phyloP scores from a whole-genome alignment of 257 asterid genomes.

The Paulownia fortunei region DNA sequence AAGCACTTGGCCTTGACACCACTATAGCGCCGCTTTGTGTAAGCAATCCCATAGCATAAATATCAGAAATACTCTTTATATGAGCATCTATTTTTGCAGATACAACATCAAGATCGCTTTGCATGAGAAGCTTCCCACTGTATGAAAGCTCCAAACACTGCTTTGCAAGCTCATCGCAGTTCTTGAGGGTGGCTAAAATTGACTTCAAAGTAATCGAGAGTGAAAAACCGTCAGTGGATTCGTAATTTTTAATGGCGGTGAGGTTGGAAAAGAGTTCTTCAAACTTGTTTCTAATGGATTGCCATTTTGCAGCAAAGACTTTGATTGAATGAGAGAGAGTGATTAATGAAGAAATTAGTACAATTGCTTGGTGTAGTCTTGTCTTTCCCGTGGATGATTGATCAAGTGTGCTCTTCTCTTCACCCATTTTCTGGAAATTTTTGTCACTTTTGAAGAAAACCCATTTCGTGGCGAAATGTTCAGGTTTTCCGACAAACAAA shows the following conservation, averaged over 20 bases:
- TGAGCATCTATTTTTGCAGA: slow-evolving; percentile 60
- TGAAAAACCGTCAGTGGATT: slow-evolving; percentile 51
- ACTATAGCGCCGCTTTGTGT: slow-evolving; percentile 71
- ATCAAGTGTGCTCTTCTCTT: slow-evolving; percentile 10
- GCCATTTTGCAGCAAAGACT: slow-evolving; percentile 77
- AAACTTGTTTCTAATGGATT: slow-evolving; percentile 57
- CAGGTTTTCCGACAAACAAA: slow-evolving; percentile 34
- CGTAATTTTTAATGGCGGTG: slow-evolving; percentile 68
- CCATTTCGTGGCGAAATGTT: slow-evolving; percentile 38
- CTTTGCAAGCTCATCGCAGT: slow-evolving; percentile 55
- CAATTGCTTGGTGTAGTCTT: slow-evolving; percentile 45
- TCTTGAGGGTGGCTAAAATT: slow-evolving; percentile 51
- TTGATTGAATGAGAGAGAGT: slow-evolving; percentile 69
- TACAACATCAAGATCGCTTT: slow-evolving; percentile 80
- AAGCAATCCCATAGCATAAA: slow-evolving; percentile 71
- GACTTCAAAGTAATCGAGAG: slow-evolving; percentile 55
- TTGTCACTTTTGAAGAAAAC: slow-evolving; percentile 16
- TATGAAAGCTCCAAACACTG: slow-evolving; percentile 63
- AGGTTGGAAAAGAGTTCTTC: slow-evolving; percentile 76
- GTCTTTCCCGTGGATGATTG: slow-evolving; percentile 35
- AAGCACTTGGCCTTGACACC: slow-evolving; percentile 64
- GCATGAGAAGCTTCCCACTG: slow-evolving; percentile 87
- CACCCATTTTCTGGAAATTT: slow-evolving; percentile 46
- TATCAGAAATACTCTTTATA: slow-evolving; percentile 53
- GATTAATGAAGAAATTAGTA: slow-evolving; percentile 60